phyloP scores from a whole-genome alignment of 495 filamentous ascomycete genomes.

The Aspergillus coremiiformis region DNA sequence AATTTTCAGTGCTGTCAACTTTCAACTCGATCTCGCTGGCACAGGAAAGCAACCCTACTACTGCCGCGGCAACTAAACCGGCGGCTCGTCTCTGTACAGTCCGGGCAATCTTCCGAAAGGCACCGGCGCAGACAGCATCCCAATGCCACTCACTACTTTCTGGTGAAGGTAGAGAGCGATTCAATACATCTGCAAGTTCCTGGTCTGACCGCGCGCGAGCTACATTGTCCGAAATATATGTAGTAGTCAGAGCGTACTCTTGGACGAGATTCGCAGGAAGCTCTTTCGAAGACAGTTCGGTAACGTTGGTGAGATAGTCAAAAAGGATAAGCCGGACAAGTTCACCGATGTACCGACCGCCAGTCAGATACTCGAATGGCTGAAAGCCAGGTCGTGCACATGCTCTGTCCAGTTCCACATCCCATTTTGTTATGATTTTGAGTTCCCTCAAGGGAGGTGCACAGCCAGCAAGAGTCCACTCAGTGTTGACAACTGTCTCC shows the following conservation, averaged over 20 bases:
- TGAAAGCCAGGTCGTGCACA: slow-evolving; percentile 73
- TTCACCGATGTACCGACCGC: slow-evolving; percentile 77
- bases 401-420: slow-evolving; percentile 53
- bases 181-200: slow-evolving; percentile 43
- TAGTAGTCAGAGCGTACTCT: slow-evolving; percentile 60
- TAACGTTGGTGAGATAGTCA: slow-evolving; percentile 51
- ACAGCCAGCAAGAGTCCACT: slow-evolving; percentile 76
- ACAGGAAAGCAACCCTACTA: slow-evolving; percentile 59
- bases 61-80: slow-evolving; percentile 63
- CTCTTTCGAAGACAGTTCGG: slow-evolving; percentile 26
- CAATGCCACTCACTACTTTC: slow-evolving; percentile 47
- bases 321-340: slow-evolving; percentile 64
- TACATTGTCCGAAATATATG: slow-evolving; percentile 59
- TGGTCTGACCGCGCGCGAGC: slow-evolving; percentile 41
- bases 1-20: slow-evolving; percentile 35
- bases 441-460: slow-evolving; percentile 56
- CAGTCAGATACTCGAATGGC: slow-evolving; percentile 83
- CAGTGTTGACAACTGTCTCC: slow-evolving; percentile 73
- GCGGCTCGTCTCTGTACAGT: slow-evolving; percentile 62
- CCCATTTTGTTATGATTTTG: slow-evolving; percentile 63
- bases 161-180: slow-evolving; percentile 45
- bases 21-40: slow-evolving; percentile 55
- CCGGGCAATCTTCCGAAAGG: slow-evolving; percentile 53
- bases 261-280: slow-evolving; percentile 52
- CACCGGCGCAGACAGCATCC: slow-evolving; percentile 48